Evolutionary conservation across 2,329 filamentous ascomycete genomes (phyloP), one percentile per base, ranked within the genome.

Genomic region (Penicillium griseofulvum): DNA sequence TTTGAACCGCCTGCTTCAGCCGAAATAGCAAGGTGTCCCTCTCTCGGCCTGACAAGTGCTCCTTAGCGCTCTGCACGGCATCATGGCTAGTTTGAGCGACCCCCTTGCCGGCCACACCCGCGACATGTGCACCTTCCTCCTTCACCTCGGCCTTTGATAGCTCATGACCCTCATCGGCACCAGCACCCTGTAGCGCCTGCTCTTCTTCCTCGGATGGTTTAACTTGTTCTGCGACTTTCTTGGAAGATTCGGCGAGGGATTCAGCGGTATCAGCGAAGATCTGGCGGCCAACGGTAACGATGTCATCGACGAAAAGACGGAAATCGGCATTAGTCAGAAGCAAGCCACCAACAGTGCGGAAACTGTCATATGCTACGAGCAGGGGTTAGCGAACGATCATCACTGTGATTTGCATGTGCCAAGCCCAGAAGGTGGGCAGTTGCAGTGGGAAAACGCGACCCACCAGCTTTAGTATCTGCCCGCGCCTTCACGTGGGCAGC

Each of bases 301-400:
- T 75, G 66, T 97, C 93, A 11, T 87, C 84, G 42, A 97, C 78
- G 65, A 97, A 91, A 7, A 92, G 80, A 37, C 92, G 87, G 71
- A 97, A 97, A 66, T 97, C 91, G 0, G 88, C 86, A 69, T 97
- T 97, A 14, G 90, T 91, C 41, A 97, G 78, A 0, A 97, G 82
- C n/a, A 97, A 78, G 3, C 87, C 89, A 29, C 89, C 87, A 0
- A 97, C 85, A 0, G 91, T 96, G 55, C 86, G 87, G 45, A 96
- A 76, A 70, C 91, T 96, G 67, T 88, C 81, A 66, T 92, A 92
- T 16, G 89, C 88, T 89, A 54, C 50, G 14, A 11, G 51, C 46
- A 53, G 56, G 41, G 57, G 12, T 60, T 56, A 67, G 62, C 49
- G 39, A 46, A 38, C 43, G 14, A 49, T 45, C 29, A 41, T 24